Percentiles rank a stretch among this genome's conserved stretches.
These are phyloP conservation scores for Meyerozyma guilliermondii DNA, from an alignment of 1,139 yeast genomes.

Conservation along the genomic window DNA sequence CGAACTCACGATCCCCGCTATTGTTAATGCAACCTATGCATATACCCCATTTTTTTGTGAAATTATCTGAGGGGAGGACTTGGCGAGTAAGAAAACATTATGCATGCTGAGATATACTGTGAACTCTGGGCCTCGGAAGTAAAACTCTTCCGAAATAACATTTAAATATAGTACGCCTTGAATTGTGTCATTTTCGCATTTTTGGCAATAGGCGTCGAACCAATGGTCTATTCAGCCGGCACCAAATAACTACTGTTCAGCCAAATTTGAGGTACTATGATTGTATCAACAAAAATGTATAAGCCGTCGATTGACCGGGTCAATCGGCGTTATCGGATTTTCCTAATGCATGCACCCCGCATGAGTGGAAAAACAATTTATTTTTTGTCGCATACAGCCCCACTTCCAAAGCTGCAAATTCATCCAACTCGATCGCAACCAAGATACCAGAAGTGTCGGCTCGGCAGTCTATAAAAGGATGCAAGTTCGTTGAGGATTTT, in stretches of 20 bases:
- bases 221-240: too few species aligned
- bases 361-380: background rate
- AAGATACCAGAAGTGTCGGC: background rate
- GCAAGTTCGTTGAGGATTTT: background rate
- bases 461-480: background rate
- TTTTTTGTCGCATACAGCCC: background rate
- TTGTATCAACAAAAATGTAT: too few species aligned
- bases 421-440: background rate
- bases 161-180: background rate
- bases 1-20: background rate
- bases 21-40: background rate
- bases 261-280: too few species aligned
- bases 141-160: background rate
- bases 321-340: background rate
- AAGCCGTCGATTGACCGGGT: too few species aligned
- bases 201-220: too few species aligned
- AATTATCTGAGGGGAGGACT: background rate
- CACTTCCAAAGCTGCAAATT: background rate
- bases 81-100: background rate
- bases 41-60: background rate
- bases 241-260: too few species aligned
- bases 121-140: background rate
- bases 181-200: too few species aligned
- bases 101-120: background rate
- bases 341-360: conserved; percentile 1